Percentiles rank a stretch among this genome's conserved stretches.
phyloP scores from a whole-genome alignment of 2,329 filamentous ascomycete species.

The Coniochaeta prunicola region DNA sequence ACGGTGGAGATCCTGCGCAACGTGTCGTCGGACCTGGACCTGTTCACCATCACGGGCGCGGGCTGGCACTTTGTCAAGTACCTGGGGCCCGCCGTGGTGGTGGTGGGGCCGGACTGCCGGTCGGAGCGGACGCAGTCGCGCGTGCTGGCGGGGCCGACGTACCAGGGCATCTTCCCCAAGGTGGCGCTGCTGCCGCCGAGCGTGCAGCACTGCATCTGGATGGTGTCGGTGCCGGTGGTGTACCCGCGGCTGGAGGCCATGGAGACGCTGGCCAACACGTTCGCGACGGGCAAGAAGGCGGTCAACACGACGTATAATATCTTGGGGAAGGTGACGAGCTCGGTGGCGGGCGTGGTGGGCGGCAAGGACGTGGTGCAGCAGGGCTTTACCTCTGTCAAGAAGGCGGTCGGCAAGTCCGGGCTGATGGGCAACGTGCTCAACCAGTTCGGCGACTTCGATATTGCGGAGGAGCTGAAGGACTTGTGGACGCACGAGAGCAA shows the following conservation, averaged over 20 bases:
- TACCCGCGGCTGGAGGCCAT: constrained; percentile 90
- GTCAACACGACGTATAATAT: constrained; percentile 96
- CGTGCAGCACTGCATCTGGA: constrained; percentile 95
- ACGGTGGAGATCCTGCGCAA: constrained; percentile 89
- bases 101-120: constrained; percentile 84
- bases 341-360: constrained; percentile 89
- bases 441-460: constrained; percentile 92
- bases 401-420: constrained; percentile 89
- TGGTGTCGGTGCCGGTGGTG: constrained; percentile 83
- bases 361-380: constrained; percentile 89
- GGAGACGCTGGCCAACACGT: constrained; percentile 83
- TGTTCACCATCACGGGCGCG: constrained; percentile 94
- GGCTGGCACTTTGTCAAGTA: constrained; percentile 99
- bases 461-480: constrained; percentile 89
- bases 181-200: constrained; percentile 83
- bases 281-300: constrained; percentile 92
- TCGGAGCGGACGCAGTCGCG: constrained; percentile 86
- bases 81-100: constrained; percentile 81
- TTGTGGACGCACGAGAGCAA: constrained; percentile 98
- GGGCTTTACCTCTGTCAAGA: constrained; percentile 92
- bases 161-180: constrained; percentile 95
- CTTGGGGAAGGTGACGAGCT: constrained; percentile 89
- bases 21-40: constrained; percentile 77
- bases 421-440: constrained; percentile 94
- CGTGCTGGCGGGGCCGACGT: constrained; percentile 92